Base-by-base conservation (phyloP, 1,284 basidiomycete genomes). In the Marasmius oreades region DNA sequence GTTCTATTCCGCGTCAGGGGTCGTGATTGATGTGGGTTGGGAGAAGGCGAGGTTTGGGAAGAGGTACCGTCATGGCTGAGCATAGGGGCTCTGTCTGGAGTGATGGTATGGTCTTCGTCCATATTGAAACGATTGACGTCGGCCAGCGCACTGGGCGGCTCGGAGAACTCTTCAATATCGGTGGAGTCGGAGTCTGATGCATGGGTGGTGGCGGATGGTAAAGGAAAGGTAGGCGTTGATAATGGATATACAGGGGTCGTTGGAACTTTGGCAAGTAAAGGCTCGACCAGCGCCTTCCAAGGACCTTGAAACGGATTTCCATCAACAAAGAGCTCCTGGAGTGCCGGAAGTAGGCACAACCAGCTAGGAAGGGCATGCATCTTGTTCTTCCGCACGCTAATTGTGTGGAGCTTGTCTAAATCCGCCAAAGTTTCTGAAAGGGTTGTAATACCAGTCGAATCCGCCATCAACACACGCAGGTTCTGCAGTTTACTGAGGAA, bases 251-350 rank as follows among this genome's bases (percentile, higher is more conserved):
- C 69, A 28, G 86, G 85, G 1, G 80, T 79, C 65, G 79, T 71
- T 33, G 85, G 83, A 22, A 70, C 67, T 68, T 84, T 88, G 53
- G 85, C 78, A 20, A 91, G 74, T 47, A 92, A 72, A 3, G 94
- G 93, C 57, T 90, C 88, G 24, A 97, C 86, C 55, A 99, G 79
- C 31, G 88, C 86, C 66, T 86, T 84, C 94, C 95, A 98, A 2
- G 93, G 90, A 3, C 90, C 88, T 61, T 92, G 87, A 72, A 98
- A 97, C 7, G 93, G 90, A 69, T 99, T 99, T 31, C 88, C 91
- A 63, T 98, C 96, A 28, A 99, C 84, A 61, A 90, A 88, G 2
- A 99, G 78, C 4, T 88, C 89, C 70, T 96, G 92, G 50, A 99
- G 79, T 39, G 84, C 82, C 18, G 84, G 79, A 31, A 99, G 79